These are phyloP conservation scores for Camelina hispida DNA, from an alignment of 345 rosid species.

Conservation along the genomic window DNA sequence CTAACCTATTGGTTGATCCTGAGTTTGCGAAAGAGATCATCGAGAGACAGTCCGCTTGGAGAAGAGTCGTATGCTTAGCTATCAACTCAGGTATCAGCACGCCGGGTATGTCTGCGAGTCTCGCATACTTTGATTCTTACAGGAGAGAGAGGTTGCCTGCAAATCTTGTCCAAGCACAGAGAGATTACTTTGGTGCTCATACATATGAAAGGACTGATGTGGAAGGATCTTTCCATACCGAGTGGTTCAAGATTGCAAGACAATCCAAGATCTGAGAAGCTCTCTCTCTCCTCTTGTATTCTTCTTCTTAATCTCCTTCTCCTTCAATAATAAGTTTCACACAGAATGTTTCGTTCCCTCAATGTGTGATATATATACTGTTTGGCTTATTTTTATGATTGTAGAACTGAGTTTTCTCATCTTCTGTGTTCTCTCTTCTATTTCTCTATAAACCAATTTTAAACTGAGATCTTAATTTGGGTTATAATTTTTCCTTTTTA, in stretches of 20 bases:
- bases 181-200: constrained; percentile 98
- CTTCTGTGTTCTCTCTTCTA: background rate
- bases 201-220: constrained; percentile 91
- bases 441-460: background rate
- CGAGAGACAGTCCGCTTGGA: constrained; percentile 94
- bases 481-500: background rate
- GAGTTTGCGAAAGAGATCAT: constrained; percentile 95
- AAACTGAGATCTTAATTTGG: background rate
- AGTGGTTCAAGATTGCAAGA: constrained; percentile 96
- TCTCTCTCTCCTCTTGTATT: constrained; percentile 7
- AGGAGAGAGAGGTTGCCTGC: constrained; percentile 87
- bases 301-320: constrained; percentile 28
- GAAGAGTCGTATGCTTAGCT: constrained; percentile 85
- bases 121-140: constrained; percentile 91
- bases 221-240: constrained; percentile 94
- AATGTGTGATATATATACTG: constrained; percentile 3
- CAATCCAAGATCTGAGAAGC: constrained; percentile 50
- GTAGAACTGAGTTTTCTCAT: constrained; percentile 17
- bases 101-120: constrained; percentile 96
- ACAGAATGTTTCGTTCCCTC: constrained; percentile 24
- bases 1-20: constrained; percentile 92
- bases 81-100: constrained; percentile 90
- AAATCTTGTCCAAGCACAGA: constrained; percentile 94
- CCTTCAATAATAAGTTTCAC: constrained; percentile 35
- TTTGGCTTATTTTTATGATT: constrained; percentile 22